Base-by-base conservation (phyloP, 1,284 basidiomycete genomes). In the Tausonia pullulans region DNA sequence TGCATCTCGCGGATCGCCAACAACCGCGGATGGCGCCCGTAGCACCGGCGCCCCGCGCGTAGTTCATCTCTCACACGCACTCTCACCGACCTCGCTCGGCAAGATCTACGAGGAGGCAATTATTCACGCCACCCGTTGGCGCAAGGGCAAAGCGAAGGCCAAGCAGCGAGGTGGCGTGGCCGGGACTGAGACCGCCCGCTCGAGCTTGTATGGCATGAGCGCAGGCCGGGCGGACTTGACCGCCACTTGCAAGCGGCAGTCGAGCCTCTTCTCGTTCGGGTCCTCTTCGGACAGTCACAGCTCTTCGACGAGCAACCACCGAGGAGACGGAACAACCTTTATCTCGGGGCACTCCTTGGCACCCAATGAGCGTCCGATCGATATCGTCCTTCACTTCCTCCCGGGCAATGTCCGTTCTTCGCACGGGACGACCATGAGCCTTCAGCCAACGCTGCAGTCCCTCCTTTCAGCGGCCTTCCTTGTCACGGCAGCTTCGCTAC, bases 321-420 rank as follows among this genome's bases (percentile, higher is more conserved):
- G 57, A 14, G 45, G n/a, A 58, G 45, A 44, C n/a, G 57, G 14
- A 58, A 46, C 8, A 16, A 13, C n/a, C 43, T 48, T 27, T 10
- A 11, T 46, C 44, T 55, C 53, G 4, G 57, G 44, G 8, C 43
- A 27, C 10, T 10, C 14, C 13, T 13, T 3, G 13, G 5, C 3
- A 45, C 13, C 45, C 27, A 27, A 27, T 13, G 9, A 46, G 27
- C 45, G 61, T 5, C 61, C 61, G 6, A 40, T 62, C 54, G 61
- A 62, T 55, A 40, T 62, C 41, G 61, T 62, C 53, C 61, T 62
- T 7, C 53, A 62, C 61, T 62, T 44, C 39, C 54, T 62, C 27
- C 53, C 27, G 5, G 6, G 44, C 40, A 39, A 41, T 43, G 39
- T 16, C 46, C 54, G 2, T 14, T 27, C 27, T 27, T 27, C 27